A percentile compares a stretch with the other conserved stretches of the same genome.
Evolutionary conservation across 768 basidiomycete species (phyloP).

Genomic region (Nidula microcarpa): DNA sequence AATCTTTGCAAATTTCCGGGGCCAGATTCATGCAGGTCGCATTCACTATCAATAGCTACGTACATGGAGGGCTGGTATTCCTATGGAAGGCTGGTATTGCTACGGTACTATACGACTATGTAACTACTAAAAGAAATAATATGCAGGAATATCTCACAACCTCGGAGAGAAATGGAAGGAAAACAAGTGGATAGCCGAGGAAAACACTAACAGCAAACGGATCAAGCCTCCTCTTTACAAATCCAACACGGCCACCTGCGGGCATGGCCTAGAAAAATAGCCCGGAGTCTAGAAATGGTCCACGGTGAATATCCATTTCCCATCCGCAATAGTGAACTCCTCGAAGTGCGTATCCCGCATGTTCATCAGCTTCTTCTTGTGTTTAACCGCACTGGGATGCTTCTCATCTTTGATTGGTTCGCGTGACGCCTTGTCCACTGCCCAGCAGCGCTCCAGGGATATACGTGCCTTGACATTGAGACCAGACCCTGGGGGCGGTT

Average conservation of each 20-base stretch:
- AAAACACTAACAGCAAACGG: too few species aligned
- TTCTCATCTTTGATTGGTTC: constrained; percentile 83
- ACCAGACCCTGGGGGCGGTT: constrained; percentile 80
- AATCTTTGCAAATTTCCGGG: too few species aligned
- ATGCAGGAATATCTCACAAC: not conserved
- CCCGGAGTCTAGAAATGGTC: constrained; percentile 71
- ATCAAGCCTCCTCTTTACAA: not conserved
- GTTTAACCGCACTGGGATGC: constrained; percentile 65
- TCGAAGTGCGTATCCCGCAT: constrained; percentile 88
- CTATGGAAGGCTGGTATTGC: not conserved
- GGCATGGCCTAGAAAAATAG: not conserved
- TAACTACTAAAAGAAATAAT: constrained; percentile 9
- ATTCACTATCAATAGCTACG: not conserved
- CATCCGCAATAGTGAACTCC: constrained; percentile 72
- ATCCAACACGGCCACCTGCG: not conserved
- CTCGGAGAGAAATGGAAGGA: not conserved
- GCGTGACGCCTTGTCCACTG: constrained; percentile 86
- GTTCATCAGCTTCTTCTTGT: constrained; percentile 75
- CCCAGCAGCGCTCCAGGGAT: constrained; percentile 78
- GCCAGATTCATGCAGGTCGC: too few species aligned
- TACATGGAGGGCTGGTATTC: not conserved
- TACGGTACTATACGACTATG: not conserved
- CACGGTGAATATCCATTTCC: constrained; percentile 92
- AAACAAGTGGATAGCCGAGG: not conserved
- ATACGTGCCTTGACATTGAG: constrained; percentile 86